These are phyloP conservation scores for Trichoderma asperellum DNA, from an alignment of 2,329 filamentous ascomycete genomes.

Conservation along the genomic window DNA sequence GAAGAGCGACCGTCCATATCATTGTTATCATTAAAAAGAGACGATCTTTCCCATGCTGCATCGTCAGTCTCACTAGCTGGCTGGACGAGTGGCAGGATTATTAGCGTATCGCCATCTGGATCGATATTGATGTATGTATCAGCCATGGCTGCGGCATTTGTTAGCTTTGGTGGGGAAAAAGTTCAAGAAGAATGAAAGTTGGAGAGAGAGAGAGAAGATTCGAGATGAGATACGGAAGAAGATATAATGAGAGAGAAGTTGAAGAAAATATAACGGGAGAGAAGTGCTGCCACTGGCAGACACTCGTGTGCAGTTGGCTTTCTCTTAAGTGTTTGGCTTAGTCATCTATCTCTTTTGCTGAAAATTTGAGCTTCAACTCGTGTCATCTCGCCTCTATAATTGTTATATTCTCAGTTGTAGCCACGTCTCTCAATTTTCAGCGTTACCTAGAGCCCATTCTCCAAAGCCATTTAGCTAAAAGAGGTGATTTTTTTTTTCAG, in stretches of 20 bases:
- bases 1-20: too few species aligned
- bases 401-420: background rate
- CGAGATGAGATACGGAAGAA: background rate
- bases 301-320: background rate
- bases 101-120: slow-evolving; percentile 18
- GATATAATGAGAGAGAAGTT: background rate
- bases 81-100: background rate
- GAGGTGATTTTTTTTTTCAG: background rate
- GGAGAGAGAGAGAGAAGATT: background rate
- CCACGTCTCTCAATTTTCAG: too few species aligned
- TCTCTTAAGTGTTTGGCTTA: background rate
- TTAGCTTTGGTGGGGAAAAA: background rate
- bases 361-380: background rate
- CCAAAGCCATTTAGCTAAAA: background rate
- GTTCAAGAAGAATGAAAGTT: background rate
- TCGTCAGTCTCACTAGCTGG: background rate
- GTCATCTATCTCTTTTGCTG: background rate
- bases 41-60: background rate
- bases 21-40: too few species aligned
- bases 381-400: background rate
- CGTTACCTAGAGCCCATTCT: too few species aligned
- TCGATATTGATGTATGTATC: background rate
- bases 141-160: background rate
- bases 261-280: background rate
- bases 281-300: background rate